Percentiles rank a stretch among this genome's conserved stretches.
phyloP scores from a whole-genome alignment of 1,284 basidiomycete genomes.

The Cerioporus squamosus region DNA sequence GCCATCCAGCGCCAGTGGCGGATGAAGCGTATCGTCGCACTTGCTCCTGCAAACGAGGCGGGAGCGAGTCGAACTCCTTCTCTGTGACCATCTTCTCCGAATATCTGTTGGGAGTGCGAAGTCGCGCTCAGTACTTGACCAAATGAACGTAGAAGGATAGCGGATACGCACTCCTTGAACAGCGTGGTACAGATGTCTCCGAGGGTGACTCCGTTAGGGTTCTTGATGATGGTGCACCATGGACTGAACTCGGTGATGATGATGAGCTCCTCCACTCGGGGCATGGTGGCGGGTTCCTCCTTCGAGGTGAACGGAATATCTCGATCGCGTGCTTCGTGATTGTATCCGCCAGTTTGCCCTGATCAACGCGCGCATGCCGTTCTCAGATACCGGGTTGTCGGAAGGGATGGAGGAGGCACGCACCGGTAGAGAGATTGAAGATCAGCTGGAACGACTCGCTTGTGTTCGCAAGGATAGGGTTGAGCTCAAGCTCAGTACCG shows the following conservation, averaged over 20 bases:
- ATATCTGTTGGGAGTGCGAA: conserved; percentile 52
- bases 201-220: conserved; percentile 73
- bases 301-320: conserved; percentile 67
- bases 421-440: conserved; percentile 72
- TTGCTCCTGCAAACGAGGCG: conserved; percentile 67
- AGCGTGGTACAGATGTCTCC: conserved; percentile 68
- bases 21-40: conserved; percentile 61
- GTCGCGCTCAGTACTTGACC: not conserved
- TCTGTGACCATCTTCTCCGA: conserved; percentile 69
- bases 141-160: not conserved
- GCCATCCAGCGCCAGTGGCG: conserved; percentile 39
- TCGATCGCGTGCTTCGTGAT: conserved; percentile 57
- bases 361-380: conserved; percentile 1
- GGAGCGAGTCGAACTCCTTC: conserved; percentile 62
- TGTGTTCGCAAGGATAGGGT: conserved; percentile 67
- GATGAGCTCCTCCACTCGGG: conserved; percentile 73
- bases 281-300: conserved; percentile 79
- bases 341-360: conserved; percentile 67
- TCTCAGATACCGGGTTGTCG: not conserved
- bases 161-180: conserved; percentile 67
- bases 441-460: conserved; percentile 61
- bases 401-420: conserved; percentile 12
- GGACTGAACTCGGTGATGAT: conserved; percentile 75
- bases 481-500: conserved; percentile 61
- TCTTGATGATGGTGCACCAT: conserved; percentile 80